phyloP scores from a whole-genome alignment of 2,329 filamentous ascomycete genomes.

The Neodidymelliopsis sp. region DNA sequence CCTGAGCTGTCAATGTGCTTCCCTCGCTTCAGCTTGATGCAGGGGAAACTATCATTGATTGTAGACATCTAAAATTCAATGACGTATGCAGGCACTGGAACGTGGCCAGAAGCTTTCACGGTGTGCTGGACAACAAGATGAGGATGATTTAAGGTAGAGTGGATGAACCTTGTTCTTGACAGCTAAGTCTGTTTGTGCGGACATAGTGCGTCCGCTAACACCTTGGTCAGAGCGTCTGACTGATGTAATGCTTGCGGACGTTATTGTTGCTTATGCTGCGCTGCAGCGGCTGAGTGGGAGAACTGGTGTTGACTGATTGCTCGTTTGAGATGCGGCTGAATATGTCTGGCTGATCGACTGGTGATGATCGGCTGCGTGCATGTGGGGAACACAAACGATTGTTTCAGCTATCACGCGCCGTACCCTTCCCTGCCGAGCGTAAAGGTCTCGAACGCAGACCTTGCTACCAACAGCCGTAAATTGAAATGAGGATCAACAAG shows the following conservation, averaged over 20 bases:
- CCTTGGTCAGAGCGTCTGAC: not conserved
- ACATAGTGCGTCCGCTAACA: not conserved
- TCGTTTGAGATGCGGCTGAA: not conserved
- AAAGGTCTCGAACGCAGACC: slow-evolving; percentile 8
- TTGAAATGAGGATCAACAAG: slow-evolving; percentile 4
- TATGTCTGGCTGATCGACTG: not conserved
- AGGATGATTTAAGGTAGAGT: slow-evolving; percentile 20
- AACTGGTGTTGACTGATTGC: not conserved
- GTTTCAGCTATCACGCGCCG: slow-evolving; percentile 16
- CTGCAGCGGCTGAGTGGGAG: not conserved
- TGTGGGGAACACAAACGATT: slow-evolving; percentile 15
- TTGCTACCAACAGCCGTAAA: not conserved
- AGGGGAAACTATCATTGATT: slow-evolving; percentile 5
- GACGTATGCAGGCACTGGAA: no score
- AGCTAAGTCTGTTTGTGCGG: slow-evolving; percentile 5
- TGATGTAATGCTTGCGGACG: not conserved
- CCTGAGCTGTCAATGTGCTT: slow-evolving; percentile 6
- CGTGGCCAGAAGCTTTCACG: no score
- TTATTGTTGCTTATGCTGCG: not conserved
- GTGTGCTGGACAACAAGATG: slow-evolving; percentile 5
- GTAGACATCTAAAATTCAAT: no score
- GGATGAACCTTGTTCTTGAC: slow-evolving; percentile 14
- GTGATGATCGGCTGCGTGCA: slow-evolving; percentile 2
- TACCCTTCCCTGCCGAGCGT: slow-evolving; percentile 6
- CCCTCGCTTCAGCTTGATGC: slow-evolving; percentile 18